Evolutionary conservation across 2,329 filamentous ascomycete species (phyloP), one percentile per base, ranked within the genome.

Genomic region (Anisogramma anomala): DNA sequence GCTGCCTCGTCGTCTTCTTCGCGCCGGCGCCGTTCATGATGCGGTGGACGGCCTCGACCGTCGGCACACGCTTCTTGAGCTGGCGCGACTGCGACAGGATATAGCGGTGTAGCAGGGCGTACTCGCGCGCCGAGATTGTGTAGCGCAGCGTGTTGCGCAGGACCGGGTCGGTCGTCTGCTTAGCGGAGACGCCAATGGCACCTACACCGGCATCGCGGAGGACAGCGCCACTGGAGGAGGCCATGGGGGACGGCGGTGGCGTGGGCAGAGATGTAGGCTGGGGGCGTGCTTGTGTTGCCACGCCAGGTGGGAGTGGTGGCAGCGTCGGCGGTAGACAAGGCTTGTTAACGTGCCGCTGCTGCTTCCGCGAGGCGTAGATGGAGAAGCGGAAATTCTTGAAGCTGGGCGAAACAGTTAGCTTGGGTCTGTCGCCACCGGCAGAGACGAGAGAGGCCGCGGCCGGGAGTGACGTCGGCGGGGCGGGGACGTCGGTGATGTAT

Each of bases 81-180:
- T 72, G 58, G 39, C 68, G 69, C 33, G 84, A 81, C 34, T 81
- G 77, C 46, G 84, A 86, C 37, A 91, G 71, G 39, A 94, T 72
- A 56, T 88, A 87, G 55, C 82, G 80, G 60, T 94, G 86, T 14
- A 95, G 73, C 1, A 81, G 67, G 50, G 84, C 80, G 61, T 95
- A 95, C 60, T 95, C 88, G 59, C 81, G 78, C 31, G 85, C 79
- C 6, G 78, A 82, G 56, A 88, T 86, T 43, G 84, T 91, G 62
- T 94, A 88, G 50, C 87, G 81, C 45, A 95, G 70, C 32, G 85
- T 80, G 60, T 91, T 93, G 60, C 84, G 84, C 42, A 93, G 71
- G 48, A 93, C 71, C 4, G 84, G 82, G 50, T 89, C 82, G 45
- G 62, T 58, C 27, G 60, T 52, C 3, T 59, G 53, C 41, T 43